Evolutionary conservation across 2,329 filamentous ascomycete genomes (phyloP).

Genomic region (Diaporthe capsici): DNA sequence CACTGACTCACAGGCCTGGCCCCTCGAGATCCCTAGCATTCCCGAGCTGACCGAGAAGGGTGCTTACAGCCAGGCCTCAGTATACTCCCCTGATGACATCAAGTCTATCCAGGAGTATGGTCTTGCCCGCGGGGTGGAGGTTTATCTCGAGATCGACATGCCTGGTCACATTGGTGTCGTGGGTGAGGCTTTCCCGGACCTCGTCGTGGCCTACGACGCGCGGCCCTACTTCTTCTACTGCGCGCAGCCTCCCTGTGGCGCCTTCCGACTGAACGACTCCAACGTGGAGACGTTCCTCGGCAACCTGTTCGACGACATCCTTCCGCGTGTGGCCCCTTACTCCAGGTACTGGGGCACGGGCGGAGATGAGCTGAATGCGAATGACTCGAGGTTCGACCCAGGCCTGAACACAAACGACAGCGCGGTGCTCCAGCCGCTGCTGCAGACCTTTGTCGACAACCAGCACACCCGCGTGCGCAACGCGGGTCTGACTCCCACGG

Average conservation of each 20-base stretch:
- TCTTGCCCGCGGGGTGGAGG: slow-evolving; percentile 75
- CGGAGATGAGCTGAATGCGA: slow-evolving; percentile 87
- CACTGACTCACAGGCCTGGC: slow-evolving; percentile 89
- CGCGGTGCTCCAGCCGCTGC: slow-evolving; percentile 77
- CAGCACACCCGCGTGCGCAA: slow-evolving; percentile 76
- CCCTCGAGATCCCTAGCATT: slow-evolving; percentile 82
- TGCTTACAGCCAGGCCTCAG: slow-evolving; percentile 76
- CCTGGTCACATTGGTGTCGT: slow-evolving; percentile 83
- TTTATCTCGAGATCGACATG: slow-evolving; percentile 85
- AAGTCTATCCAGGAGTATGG: slow-evolving; percentile 79
- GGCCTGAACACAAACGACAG: slow-evolving; percentile 77
- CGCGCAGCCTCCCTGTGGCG: slow-evolving; percentile 75
- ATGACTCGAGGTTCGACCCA: slow-evolving; percentile 81
- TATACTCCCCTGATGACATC: slow-evolving; percentile 78
- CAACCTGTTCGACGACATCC: slow-evolving; percentile 79
- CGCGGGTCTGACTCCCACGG: slow-evolving; percentile 78
- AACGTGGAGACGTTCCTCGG: slow-evolving; percentile 80
- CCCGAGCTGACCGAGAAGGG: slow-evolving; percentile 81
- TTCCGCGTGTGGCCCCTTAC: slow-evolving; percentile 79
- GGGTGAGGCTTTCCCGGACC: slow-evolving; percentile 75
- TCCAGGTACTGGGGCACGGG: slow-evolving; percentile 86
- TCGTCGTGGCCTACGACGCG: slow-evolving; percentile 75
- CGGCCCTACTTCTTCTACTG: slow-evolving; percentile 72
- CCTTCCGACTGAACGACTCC: slow-evolving; percentile 82
- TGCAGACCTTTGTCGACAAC: slow-evolving; percentile 82